Percentiles rank a stretch among this genome's conserved stretches.
phyloP scores from a whole-genome alignment of 1,284 basidiomycete genomes.

The Tylopilus sp. region DNA sequence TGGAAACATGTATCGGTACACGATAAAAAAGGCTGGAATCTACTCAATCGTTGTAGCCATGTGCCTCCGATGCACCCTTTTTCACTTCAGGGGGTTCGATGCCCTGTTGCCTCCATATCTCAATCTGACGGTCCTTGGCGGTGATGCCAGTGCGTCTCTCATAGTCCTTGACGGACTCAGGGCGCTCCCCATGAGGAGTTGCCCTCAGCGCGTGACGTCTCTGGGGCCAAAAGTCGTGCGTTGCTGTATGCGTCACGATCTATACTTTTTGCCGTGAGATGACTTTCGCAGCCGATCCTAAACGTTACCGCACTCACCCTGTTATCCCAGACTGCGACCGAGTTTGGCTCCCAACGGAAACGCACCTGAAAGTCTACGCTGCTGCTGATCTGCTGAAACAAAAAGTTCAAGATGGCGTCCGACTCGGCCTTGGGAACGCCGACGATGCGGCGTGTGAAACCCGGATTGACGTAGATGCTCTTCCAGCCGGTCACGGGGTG shows the following conservation, averaged over 20 bases:
- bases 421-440: conserved; percentile 79
- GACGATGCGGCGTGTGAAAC: conserved; percentile 68
- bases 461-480: conserved; percentile 70
- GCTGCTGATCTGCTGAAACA: conserved; percentile 67
- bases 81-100: conserved; percentile 37
- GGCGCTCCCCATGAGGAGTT: conserved; percentile 79
- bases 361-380: conserved; percentile 71
- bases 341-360: conserved; percentile 67
- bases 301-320: conserved; percentile 39
- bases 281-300: too few relatives aligned
- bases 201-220: conserved; percentile 74
- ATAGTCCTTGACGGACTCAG: conserved; percentile 71
- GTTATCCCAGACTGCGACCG: conserved; percentile 73
- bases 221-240: conserved; percentile 73
- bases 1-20: conserved; percentile 8
- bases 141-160: conserved; percentile 59
- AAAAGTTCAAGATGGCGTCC: conserved; percentile 64
- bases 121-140: conserved; percentile 63
- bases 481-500: conserved; percentile 83
- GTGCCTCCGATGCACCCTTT: conserved; percentile 36
- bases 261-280: conserved; percentile 24
- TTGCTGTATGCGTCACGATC: conserved; percentile 74
- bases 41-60: conserved; percentile 55
- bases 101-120: conserved; percentile 62
- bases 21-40: neutral